Percentiles rank a stretch among this genome's conserved stretches.
phyloP scores from a whole-genome alignment of 345 rosid species.

The Nephelium lappaceum region DNA sequence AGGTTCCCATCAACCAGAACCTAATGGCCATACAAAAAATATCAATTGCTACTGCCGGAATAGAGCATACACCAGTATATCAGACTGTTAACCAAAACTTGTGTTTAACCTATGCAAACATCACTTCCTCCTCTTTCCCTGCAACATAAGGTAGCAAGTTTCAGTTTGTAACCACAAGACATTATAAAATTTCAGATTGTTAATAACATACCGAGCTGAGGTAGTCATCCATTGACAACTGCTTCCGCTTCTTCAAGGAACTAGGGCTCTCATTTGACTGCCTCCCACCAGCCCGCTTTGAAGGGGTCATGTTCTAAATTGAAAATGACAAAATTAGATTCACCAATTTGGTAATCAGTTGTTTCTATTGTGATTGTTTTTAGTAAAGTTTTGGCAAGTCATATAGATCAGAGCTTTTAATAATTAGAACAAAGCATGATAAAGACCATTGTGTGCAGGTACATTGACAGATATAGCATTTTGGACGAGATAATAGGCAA shows the following conservation, averaged over 20 bases:
- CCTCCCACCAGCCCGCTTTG: slow-evolving; percentile 66
- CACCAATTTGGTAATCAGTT: neutral
- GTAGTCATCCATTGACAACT: slow-evolving; percentile 83
- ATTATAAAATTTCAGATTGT: neutral
- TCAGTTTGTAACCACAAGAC: neutral
- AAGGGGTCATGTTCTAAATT: slow-evolving; percentile 65
- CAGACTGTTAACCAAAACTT: slow-evolving; percentile 7
- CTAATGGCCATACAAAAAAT: slow-evolving; percentile 1
- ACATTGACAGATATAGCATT: neutral
- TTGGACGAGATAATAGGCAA: neutral
- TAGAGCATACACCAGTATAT: neutral
- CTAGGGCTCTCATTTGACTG: slow-evolving; percentile 69
- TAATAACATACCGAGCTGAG: slow-evolving; percentile 48
- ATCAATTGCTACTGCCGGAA: neutral
- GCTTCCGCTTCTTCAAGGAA: slow-evolving; percentile 73
- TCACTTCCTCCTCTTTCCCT: slow-evolving; percentile 79
- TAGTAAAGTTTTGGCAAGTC: neutral
- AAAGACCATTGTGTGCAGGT: neutral
- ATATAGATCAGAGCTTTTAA: neutral
- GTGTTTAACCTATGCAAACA: slow-evolving; percentile 19
- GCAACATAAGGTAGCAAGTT: slow-evolving; percentile 24
- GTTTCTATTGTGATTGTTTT: neutral
- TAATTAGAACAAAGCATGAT: too few relatives aligned
- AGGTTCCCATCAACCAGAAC: slow-evolving; percentile 3
- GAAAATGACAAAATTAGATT: neutral